Percentiles rank a stretch among this genome's conserved stretches.
Conservation (phyloP, 2,329 filamentous ascomycete species). For the Calonectria pseudoturangicola region DNA sequence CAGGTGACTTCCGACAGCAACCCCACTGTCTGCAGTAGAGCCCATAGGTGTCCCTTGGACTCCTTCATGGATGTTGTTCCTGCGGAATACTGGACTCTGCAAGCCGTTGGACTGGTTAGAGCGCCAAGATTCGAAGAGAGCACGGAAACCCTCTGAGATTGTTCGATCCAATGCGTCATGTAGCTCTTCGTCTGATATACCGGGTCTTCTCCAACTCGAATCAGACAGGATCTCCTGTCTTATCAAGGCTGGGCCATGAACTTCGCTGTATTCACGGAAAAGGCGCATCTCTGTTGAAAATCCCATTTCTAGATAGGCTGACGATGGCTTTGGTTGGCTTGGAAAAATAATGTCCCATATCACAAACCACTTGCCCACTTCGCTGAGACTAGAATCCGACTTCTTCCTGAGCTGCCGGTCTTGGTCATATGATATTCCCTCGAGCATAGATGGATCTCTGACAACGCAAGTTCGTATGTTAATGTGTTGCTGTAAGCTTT, state of each 20-base stretch:
- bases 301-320: background rate
- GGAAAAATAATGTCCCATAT: background rate
- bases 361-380: background rate
- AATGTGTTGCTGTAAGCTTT: background rate
- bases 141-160: background rate
- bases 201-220: background rate
- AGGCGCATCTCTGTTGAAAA: background rate
- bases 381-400: background rate
- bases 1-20: background rate
- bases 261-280: background rate
- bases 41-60: background rate
- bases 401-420: background rate
- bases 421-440: constrained; percentile 4
- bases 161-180: background rate
- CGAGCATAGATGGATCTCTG: background rate
- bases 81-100: background rate
- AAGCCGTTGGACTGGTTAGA: background rate
- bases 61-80: background rate
- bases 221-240: background rate
- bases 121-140: background rate
- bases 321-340: background rate
- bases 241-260: background rate
- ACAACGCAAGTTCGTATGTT: background rate
- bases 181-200: background rate
- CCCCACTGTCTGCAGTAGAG: background rate